Evolutionary conservation across 192 early-diverging fungal species (phyloP), one percentile per base, ranked within the genome.

Genomic region (Gaertneriomyces sp.): DNA sequence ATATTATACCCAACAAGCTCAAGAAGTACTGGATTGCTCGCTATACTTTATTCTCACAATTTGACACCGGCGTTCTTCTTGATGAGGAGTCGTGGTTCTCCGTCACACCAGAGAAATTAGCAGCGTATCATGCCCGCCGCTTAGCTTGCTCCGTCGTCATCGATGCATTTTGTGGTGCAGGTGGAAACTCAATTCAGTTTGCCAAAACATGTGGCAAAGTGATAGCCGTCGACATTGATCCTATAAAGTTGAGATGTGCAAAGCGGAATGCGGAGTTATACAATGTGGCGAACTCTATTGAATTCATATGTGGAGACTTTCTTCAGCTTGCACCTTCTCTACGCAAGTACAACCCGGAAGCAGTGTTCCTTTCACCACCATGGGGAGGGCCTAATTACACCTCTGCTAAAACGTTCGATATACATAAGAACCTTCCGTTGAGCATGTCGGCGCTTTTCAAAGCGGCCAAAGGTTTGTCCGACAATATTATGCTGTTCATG

Each of bases 181-280:
- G 96, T 12, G 96, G 96, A 4, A 98, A 98, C 69, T 68, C 93
- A 14, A 98, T 98, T 70, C 93, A 97, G 75, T 97, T 98, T 83
- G 95, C 96, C 4, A 76, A 85, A 61, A 86, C 83, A 8, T 93
- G 95, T 68, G 79, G 91, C 65, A 78, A 81, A 79, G 86, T 81
- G 86, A 91, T 98, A 58, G 92, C 95, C 2, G 89, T 98, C 45
- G 96, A 98, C 60, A 89, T 95, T 55, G 90, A 93, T 64, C 84
- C 86, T 7, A 75, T 83, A 4, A 84, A 89, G 42, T 66, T 98
- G 38, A 75, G 79, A 20, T 93, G 91, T 73, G 94, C 96, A 1
- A 71, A 72, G 50, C 76, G 93, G 53, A 98, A 98, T 73, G 96
- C 95, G 1, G 71, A 68, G 46, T 69, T 98, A 4, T 98, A 98